Evolutionary conservation across 129 eudicot species (phyloP).

Genomic region (Flaveria trinervia): DNA sequence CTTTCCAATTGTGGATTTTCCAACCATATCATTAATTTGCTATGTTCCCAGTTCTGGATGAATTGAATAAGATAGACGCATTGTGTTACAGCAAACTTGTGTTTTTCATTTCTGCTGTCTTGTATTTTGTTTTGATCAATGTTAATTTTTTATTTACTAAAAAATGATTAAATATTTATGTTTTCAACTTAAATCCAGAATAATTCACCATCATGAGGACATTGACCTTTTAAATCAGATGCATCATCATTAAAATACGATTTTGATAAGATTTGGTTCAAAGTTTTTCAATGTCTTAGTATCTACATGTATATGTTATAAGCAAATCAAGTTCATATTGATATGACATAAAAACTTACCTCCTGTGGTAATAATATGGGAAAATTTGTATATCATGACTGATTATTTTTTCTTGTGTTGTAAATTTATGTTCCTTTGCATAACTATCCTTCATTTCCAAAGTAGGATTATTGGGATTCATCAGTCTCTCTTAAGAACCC

Average conservation of each 20-base stretch:
- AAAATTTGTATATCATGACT: constrained; percentile 9
- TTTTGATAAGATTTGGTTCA: no score
- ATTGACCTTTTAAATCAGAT: no score
- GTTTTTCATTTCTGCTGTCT: not conserved
- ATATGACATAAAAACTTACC: not conserved
- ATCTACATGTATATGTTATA: constrained; percentile 2
- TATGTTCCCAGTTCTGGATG: no score
- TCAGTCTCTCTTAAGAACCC: constrained; percentile 38
- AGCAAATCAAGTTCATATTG: not conserved
- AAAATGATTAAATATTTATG: no score
- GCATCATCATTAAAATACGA: no score
- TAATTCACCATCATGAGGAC: no score
- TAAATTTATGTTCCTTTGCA: not conserved
- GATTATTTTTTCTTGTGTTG: not conserved
- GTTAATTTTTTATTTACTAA: not conserved
- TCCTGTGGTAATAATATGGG: not conserved
- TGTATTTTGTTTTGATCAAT: constrained; percentile 12
- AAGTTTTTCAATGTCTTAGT: not conserved
- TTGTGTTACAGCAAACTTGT: constrained; percentile 9
- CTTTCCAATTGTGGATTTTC: no score
- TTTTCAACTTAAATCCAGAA: no score
- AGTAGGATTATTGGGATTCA: constrained; percentile 68
- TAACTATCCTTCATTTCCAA: constrained; percentile 24
- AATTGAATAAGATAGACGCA: not conserved
- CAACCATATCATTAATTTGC: no score